Conservation (phyloP, 192 early-diverging fungal species). For the Chytriomyces sp. region DNA sequence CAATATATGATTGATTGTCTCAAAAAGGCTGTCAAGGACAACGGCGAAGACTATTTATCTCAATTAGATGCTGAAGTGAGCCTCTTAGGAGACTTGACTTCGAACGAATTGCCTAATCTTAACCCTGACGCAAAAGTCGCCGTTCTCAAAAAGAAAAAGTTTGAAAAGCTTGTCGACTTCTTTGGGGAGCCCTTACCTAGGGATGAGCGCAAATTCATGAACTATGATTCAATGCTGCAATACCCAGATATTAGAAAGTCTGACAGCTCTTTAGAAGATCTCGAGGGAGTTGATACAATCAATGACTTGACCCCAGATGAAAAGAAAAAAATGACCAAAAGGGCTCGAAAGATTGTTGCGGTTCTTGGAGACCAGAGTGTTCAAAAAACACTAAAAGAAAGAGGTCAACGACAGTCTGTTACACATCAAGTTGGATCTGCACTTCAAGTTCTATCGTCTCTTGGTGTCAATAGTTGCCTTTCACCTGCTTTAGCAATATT, state of each 20-base stretch:
- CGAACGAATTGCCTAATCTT: background rate
- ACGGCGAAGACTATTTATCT: background rate
- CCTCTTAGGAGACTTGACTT: too few relatives aligned
- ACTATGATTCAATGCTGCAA: background rate
- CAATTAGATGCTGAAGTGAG: too few relatives aligned
- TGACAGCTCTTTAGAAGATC: background rate
- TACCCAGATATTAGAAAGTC: too few relatives aligned
- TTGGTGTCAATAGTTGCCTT: background rate
- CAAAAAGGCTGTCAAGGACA: slow-evolving; percentile 14
- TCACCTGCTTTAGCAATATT: background rate
- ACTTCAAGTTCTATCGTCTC: too few relatives aligned
- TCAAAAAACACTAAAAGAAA: background rate
- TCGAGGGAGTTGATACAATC: background rate
- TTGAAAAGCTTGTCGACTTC: background rate
- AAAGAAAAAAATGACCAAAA: background rate
- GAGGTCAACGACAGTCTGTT: background rate
- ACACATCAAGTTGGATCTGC: background rate
- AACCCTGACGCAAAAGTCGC: too few relatives aligned
- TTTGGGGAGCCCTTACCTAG: background rate
- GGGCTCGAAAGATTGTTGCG: background rate
- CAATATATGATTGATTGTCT: background rate
- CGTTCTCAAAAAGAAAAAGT: background rate
- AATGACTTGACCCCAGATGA: slow-evolving; percentile 4
- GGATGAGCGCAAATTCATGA: background rate
- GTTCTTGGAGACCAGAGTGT: background rate